phyloP scores from a whole-genome alignment of 2,329 filamentous ascomycete species.

The Diaporthe ampelina region DNA sequence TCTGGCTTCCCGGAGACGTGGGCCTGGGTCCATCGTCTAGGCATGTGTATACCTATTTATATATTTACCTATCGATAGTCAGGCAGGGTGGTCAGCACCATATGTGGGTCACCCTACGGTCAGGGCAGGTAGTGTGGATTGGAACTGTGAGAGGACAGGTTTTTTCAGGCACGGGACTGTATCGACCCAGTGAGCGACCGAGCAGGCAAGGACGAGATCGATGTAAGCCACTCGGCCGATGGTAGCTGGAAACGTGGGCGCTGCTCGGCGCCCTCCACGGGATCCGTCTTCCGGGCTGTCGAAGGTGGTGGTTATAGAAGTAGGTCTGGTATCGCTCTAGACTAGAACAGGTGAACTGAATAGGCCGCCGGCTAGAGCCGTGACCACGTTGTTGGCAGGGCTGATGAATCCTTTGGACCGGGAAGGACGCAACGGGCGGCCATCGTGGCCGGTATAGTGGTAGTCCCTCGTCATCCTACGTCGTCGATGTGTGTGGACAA shows the following conservation, averaged over 20 bases:
- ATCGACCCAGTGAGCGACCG: too few relatives aligned
- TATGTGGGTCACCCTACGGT: slow-evolving; percentile 11
- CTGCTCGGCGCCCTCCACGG: background rate
- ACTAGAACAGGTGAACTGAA: background rate
- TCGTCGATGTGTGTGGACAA: background rate
- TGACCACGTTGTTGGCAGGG: slow-evolving; percentile 29
- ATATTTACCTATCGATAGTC: background rate
- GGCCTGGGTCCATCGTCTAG: slow-evolving; percentile 19
- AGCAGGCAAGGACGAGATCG: background rate
- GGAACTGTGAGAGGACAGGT: background rate
- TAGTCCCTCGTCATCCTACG: background rate
- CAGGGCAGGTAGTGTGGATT: too few relatives aligned
- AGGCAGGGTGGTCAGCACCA: slow-evolving; percentile 28
- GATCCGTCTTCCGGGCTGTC: too few relatives aligned
- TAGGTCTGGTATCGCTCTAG: background rate
- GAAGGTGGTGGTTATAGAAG: background rate
- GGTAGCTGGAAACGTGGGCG: too few relatives aligned
- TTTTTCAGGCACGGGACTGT: background rate
- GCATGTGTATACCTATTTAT: background rate
- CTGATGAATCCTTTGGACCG: background rate
- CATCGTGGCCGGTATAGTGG: background rate
- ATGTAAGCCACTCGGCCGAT: background rate
- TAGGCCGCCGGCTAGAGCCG: slow-evolving; percentile 29
- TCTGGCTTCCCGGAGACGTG: slow-evolving; percentile 30
- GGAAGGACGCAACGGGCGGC: slow-evolving; percentile 7